These are phyloP conservation scores for Coemansia reversa DNA, from an alignment of 192 early-diverging fungal genomes.

Conservation along the genomic window DNA sequence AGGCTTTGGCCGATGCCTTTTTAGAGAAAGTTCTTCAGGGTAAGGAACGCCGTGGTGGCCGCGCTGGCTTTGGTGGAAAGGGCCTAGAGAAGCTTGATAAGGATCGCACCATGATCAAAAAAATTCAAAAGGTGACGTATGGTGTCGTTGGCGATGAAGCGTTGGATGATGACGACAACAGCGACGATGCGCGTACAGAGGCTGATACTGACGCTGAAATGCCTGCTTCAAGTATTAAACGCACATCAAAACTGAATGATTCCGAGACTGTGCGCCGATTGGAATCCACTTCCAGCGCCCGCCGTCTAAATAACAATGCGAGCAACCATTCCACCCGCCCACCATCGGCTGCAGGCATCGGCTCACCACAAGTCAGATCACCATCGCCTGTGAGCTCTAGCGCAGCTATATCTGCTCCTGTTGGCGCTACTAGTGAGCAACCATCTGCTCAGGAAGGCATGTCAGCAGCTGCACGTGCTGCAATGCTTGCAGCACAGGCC, in stretches of 20 bases:
- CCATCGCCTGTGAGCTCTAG: neutral
- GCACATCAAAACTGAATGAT: slow-evolving; percentile 54
- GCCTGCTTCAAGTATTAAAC: slow-evolving; percentile 40
- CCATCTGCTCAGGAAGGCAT: slow-evolving; percentile 17
- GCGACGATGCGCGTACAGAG: slow-evolving; percentile 57
- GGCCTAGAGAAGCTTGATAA: slow-evolving; percentile 93
- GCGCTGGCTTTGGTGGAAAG: slow-evolving; percentile 91
- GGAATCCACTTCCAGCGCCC: slow-evolving; percentile 58
- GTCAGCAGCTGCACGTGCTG: slow-evolving; percentile 38
- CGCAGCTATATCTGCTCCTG: slow-evolving; percentile 11
- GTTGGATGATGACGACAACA: slow-evolving; percentile 62
- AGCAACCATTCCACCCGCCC: slow-evolving; percentile 30
- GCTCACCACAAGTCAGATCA: too few relatives aligned
- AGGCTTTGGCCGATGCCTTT: slow-evolving; percentile 69
- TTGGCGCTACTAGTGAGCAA: slow-evolving; percentile 12
- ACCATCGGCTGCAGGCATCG: neutral
- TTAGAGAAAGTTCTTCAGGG: slow-evolving; percentile 40
- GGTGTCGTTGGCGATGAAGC: slow-evolving; percentile 64
- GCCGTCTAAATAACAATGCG: slow-evolving; percentile 31
- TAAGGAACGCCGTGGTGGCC: slow-evolving; percentile 20
- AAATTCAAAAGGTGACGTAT: slow-evolving; percentile 86
- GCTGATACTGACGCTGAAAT: slow-evolving; percentile 35
- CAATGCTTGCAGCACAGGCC: slow-evolving; percentile 43
- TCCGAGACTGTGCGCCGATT: slow-evolving; percentile 57
- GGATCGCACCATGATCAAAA: slow-evolving; percentile 85